Evolutionary conservation across 768 basidiomycete species (phyloP), one percentile per base, ranked within the genome.

Genomic region (Macrolepiota fuliginosa): DNA sequence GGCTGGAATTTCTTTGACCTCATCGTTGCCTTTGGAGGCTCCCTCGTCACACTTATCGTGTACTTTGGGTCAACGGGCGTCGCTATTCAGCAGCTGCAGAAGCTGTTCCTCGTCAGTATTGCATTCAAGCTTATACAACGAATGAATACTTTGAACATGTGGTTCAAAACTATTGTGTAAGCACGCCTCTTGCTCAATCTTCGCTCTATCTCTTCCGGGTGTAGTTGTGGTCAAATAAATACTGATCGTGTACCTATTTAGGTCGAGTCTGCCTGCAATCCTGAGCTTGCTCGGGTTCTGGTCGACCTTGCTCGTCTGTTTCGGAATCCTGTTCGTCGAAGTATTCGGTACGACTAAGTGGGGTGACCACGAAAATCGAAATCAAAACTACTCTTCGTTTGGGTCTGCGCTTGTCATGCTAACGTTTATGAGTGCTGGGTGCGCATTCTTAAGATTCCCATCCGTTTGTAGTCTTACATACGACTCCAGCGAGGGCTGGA

Each of bases 1-100:
- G 93, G 95, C 6, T 98, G 96, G 96, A 97, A 96, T 69, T 67
- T 94, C 1, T 98, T 96, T 73, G 96, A 98, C 66, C 74, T 95
- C 46, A 67, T 92, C 13, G 88, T 92, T 25, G 87, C 94, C n/a
- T 77, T 76, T 2, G 96, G 96, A 5, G 91, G 90, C 66, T 86
- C 96, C 67, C 80, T 87, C 42, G 94, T 95, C 1, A 96, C 92
- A 0, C 70, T 96, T 29, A 76, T 91, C 22, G 85, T 92, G 42
- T 82, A 82, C 4, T 82, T 90, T 67, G 75, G 77, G 12, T 66
- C 77, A 1, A 75, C 73, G 19, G 81, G 81, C 25, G 86, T 86
- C 64, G 74, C 71, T 3, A 77, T 81, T 17, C 77, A 87, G 64
- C 89, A 92, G 63, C 77, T 93, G 0, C 90, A 95, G 68, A 94